phyloP scores from a whole-genome alignment of 2,329 filamentous ascomycete genomes.

The Raffaelea albimanens region DNA sequence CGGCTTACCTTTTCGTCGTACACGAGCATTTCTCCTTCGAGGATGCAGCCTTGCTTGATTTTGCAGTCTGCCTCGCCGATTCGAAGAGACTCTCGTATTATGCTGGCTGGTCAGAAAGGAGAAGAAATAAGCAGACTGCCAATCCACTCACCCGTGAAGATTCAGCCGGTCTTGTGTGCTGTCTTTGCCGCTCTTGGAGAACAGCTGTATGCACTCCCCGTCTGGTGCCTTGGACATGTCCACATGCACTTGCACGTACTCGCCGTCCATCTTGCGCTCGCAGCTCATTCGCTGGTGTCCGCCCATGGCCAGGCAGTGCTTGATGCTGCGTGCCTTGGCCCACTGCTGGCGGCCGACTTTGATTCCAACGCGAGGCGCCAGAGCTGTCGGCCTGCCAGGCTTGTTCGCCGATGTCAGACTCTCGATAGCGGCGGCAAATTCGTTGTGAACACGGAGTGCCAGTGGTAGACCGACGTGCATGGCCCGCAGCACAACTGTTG shows the following conservation, averaged over 20 bases:
- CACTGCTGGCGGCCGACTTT: constrained; percentile 58
- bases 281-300: constrained; percentile 52
- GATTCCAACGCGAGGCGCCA: constrained; percentile 46
- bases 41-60: constrained; percentile 58
- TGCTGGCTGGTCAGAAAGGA: constrained; percentile 22
- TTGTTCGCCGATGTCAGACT: constrained; percentile 14
- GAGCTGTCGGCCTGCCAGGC: constrained; percentile 15
- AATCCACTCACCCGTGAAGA: constrained; percentile 41
- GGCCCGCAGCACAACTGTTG: constrained; percentile 40
- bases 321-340: constrained; percentile 60
- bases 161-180: constrained; percentile 61
- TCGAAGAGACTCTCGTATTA: constrained; percentile 54
- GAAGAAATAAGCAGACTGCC: not conserved
- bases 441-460: constrained; percentile 60
- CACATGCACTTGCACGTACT: constrained; percentile 84
- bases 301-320: constrained; percentile 62
- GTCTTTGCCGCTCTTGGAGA: constrained; percentile 87
- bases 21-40: constrained; percentile 77
- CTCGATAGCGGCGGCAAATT: constrained; percentile 50
- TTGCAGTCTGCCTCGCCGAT: constrained; percentile 49
- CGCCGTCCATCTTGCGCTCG: constrained; percentile 77
- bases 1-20: constrained; percentile 54
- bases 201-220: constrained; percentile 64
- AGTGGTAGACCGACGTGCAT: constrained; percentile 64
- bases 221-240: constrained; percentile 44